phyloP scores from a whole-genome alignment of 169 alveolate genomes.

The Eimeria falciformis region DNA sequence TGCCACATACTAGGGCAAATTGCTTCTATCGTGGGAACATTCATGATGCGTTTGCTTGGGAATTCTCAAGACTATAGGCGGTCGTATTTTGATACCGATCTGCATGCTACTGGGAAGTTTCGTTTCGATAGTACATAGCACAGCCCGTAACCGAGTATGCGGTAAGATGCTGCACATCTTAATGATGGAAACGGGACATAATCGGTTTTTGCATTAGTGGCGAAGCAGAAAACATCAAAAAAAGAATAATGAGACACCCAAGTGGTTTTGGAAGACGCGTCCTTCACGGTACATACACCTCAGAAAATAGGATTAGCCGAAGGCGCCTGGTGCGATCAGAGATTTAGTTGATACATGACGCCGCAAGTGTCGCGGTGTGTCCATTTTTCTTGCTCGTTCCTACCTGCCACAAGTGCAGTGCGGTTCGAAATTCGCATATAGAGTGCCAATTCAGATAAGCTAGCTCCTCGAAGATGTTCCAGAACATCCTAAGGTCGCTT shows the following conservation, averaged over 20 bases:
- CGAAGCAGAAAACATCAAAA: conserved; percentile 5
- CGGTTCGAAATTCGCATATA: conserved; percentile 33
- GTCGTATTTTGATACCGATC: not conserved
- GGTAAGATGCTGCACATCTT: too few relatives aligned
- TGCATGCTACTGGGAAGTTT: not conserved
- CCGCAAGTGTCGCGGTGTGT: conserved; percentile 63
- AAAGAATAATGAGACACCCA: not conserved
- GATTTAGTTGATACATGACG: conserved; percentile 51
- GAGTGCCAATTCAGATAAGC: conserved; percentile 28
- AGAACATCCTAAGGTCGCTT: conserved; percentile 54
- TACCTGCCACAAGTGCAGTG: conserved; percentile 63
- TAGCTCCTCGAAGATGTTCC: conserved; percentile 61
- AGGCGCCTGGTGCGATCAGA: conserved; percentile 43
- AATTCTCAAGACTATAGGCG: not conserved
- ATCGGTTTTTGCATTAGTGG: not conserved
- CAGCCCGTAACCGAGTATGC: too few relatives aligned
- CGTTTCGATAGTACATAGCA: conserved; percentile 7
- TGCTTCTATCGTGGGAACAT: not conserved
- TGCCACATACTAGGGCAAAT: conserved; percentile 30
- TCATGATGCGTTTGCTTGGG: not conserved
- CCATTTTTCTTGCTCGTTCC: conserved; percentile 43
- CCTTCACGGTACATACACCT: conserved; percentile 51
- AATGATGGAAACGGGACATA: too few relatives aligned
- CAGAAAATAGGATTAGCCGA: not conserved
- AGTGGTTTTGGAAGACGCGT: not conserved